Percentiles rank a stretch among this genome's conserved stretches.
Evolutionary conservation across 306 rosid genomes (phyloP).

Genomic region (Dalbergia cultrata): DNA sequence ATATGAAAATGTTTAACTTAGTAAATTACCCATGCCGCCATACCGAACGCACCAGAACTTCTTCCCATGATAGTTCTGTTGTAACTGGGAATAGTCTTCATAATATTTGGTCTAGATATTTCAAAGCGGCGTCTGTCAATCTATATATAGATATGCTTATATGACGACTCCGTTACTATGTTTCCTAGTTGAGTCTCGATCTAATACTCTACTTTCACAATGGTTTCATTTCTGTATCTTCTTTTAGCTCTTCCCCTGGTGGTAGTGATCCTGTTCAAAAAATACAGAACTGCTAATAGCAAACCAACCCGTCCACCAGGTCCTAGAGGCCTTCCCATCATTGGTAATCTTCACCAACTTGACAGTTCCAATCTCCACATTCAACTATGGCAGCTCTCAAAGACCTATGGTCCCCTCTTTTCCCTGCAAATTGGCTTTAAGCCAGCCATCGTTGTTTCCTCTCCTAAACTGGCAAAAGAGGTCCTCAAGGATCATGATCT

Average conservation of each 20-base stretch:
- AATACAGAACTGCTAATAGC: not conserved
- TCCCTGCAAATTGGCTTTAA: slow-evolving; percentile 22
- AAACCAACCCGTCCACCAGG: slow-evolving; percentile 22
- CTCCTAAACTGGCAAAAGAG: slow-evolving; percentile 5
- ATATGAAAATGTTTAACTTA: too few relatives aligned
- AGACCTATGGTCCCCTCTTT: slow-evolving; percentile 28
- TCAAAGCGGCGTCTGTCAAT: too few relatives aligned
- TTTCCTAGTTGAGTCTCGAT: too few relatives aligned
- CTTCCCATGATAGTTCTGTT: too few relatives aligned
- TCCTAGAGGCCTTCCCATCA: slow-evolving; percentile 36
- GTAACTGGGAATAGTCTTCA: too few relatives aligned
- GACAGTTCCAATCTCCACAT: not conserved
- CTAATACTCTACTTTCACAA: not conserved
- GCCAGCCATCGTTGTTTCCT: slow-evolving; percentile 25
- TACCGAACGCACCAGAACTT: too few relatives aligned
- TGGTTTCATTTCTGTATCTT: not conserved
- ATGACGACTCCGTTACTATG: too few relatives aligned
- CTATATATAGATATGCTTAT: too few relatives aligned
- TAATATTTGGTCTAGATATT: too few relatives aligned
- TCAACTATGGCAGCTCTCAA: slow-evolving; percentile 18
- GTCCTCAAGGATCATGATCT: slow-evolving; percentile 26
- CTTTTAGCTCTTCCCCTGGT: not conserved
- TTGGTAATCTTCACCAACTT: slow-evolving; percentile 34
- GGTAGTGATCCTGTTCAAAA: not conserved
- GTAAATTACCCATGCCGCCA: too few relatives aligned